Evolutionary conservation across 192 early-diverging fungal species (phyloP), one percentile per base, ranked within the genome.

Genomic region (Coemansia sp.): DNA sequence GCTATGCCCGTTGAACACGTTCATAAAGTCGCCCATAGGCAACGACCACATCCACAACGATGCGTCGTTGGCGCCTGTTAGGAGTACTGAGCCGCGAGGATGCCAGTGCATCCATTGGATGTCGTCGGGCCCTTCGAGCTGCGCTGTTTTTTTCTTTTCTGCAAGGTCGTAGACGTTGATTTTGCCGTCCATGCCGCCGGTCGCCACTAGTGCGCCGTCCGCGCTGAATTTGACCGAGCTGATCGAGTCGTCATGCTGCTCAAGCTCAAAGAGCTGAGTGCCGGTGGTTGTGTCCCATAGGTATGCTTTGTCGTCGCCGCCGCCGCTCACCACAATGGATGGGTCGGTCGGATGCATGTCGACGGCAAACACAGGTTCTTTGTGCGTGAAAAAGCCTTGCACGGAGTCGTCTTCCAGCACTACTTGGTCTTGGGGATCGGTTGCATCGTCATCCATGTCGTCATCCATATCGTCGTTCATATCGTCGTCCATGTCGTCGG

Each of bases 1-100:
- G 26, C 87, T 74, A 66, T 97, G 96, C 17, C 96, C 95, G 15
- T 85, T 86, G 61, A 99, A 97, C 15, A 97, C 90, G 58, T 92
- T 89, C 94, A 99, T 97, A 68, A 91, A 93, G 37, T 85, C 85
- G 40, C 95, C 94, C 3, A 73, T 83, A 2, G 94, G 96, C 71
- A 95, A 74, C 65, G 66, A 67, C 97, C 97, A 98, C 96, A 99
- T 98, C 95, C 95, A 99, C 55, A 98, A 67, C 5, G 92, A 92
- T 2, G 86, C 89, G 76, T 98, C 97, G 47, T 82, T 80, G 31
- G 89, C 84, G 18, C 95, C 95, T n/a, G 91, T 92, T 23, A 99
- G 69, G 14, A 99, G 61, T 11, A 98, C 88, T 59, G 88, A 87
- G 55, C 97, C 97, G 61, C 91, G 85, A 6, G 94, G 94, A 74